These are phyloP conservation scores for Daldinia sp. DNA, from an alignment of 2,329 filamentous ascomycete species.

Conservation along the genomic window DNA sequence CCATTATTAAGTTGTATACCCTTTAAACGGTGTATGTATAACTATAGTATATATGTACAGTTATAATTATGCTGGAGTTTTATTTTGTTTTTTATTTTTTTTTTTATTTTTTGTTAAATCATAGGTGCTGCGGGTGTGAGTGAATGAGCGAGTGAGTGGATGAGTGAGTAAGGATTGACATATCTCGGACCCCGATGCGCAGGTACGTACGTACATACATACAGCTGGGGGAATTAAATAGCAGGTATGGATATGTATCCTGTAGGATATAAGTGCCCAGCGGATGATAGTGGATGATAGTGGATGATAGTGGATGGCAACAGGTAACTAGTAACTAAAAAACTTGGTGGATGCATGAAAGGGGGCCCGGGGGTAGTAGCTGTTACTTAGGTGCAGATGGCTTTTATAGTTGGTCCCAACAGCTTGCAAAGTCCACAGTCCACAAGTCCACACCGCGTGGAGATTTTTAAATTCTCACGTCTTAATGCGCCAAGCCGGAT, in stretches of 20 bases:
- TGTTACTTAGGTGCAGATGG: neutral
- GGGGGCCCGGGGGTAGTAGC: neutral
- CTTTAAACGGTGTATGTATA: neutral
- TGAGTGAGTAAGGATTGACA: neutral
- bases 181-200: neutral
- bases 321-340: neutral
- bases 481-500: neutral
- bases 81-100: too few species aligned
- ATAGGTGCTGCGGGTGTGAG: neutral
- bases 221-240: neutral
- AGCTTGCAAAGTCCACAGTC: neutral
- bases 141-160: neutral
- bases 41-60: too few species aligned
- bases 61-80: too few species aligned
- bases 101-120: neutral
- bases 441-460: neutral
- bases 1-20: constrained; percentile 23
- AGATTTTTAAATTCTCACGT: neutral
- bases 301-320: neutral
- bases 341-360: neutral
- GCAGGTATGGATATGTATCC: too few species aligned
- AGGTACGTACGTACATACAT: neutral
- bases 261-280: too few species aligned
- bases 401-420: neutral
- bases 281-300: neutral